These are phyloP conservation scores for Escovopsis sp. DNA, from an alignment of 2,329 filamentous ascomycete species.

Conservation along the genomic window DNA sequence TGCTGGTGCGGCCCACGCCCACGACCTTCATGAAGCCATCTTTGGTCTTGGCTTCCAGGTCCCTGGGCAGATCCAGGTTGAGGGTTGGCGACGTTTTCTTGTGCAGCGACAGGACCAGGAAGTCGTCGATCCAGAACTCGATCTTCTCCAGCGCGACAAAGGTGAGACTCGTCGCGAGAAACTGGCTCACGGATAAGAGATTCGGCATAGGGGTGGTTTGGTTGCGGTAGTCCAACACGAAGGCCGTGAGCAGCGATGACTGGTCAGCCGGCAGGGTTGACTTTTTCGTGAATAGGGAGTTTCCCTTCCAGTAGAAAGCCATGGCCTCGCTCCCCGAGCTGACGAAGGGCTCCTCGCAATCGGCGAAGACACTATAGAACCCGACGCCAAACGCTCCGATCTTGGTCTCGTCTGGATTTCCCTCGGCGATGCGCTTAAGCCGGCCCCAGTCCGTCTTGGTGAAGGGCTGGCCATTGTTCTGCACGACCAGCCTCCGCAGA, in stretches of 20 bases:
- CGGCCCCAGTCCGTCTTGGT: slow-evolving; percentile 83
- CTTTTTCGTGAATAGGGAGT: slow-evolving; percentile 84
- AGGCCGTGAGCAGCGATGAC: slow-evolving; percentile 62
- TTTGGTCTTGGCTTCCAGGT: slow-evolving; percentile 68
- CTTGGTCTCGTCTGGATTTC: slow-evolving; percentile 97
- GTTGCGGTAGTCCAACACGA: slow-evolving; percentile 88
- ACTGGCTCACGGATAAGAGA: slow-evolving; percentile 75
- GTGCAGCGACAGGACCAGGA: slow-evolving; percentile 58
- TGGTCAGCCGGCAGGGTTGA: slow-evolving; percentile 57
- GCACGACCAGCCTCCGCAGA: slow-evolving; percentile 71
- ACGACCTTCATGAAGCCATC: slow-evolving; percentile 80
- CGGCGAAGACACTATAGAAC: slow-evolving; percentile 96
- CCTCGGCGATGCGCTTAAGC: slow-evolving; percentile 94
- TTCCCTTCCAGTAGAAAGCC: slow-evolving; percentile 99
- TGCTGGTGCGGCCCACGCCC: slow-evolving; percentile 69
- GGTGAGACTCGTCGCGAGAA: slow-evolving; percentile 85
- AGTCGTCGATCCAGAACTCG: slow-evolving; percentile 83
- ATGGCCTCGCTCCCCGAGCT: slow-evolving; percentile 86
- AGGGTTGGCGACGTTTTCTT: slow-evolving; percentile 77
- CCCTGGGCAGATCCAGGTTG: slow-evolving; percentile 56
- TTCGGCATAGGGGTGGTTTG: slow-evolving; percentile 75
- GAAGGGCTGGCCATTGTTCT: slow-evolving; percentile 84
- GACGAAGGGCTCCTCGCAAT: slow-evolving; percentile 95
- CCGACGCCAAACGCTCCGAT: slow-evolving; percentile 97
- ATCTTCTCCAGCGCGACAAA: slow-evolving; percentile 83